Evolutionary conservation across 345 rosid genomes (phyloP).

Genomic region (Sisymbrium irio): DNA sequence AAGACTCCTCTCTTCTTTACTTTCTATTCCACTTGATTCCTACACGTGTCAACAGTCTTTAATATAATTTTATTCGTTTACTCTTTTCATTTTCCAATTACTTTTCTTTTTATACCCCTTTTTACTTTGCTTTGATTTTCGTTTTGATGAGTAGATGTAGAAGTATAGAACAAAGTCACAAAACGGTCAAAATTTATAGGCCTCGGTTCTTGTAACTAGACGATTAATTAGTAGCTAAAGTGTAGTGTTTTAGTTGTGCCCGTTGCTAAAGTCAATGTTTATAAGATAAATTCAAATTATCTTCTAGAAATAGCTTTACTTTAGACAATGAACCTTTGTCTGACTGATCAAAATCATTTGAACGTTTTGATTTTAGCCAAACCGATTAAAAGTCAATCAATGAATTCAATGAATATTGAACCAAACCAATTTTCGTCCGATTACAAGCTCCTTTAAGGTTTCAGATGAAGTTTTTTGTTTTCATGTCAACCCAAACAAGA

Average conservation of each 20-base stretch:
- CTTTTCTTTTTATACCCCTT: not conserved
- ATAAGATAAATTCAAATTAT: not conserved
- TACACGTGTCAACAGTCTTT: not conserved
- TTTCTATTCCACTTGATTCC: not conserved
- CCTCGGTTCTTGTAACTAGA: not conserved
- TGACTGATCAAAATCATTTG: not conserved
- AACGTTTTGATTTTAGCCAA: not conserved
- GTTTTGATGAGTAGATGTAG: not conserved
- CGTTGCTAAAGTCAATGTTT: not conserved
- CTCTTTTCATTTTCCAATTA: not conserved
- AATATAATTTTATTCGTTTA: not conserved
- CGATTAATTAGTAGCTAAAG: not conserved
- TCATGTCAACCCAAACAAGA: not conserved
- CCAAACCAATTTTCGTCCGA: not conserved
- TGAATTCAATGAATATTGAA: not conserved
- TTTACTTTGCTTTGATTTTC: slow-evolving; percentile 2
- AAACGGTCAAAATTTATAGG: slow-evolving; percentile 3
- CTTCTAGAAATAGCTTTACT: not conserved
- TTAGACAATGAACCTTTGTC: not conserved
- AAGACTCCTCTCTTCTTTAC: slow-evolving; percentile 29
- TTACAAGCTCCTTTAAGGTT: too few species aligned
- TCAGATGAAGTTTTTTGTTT: too few species aligned
- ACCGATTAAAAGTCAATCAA: not conserved
- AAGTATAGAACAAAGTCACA: slow-evolving; percentile 1
- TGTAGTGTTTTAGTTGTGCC: not conserved